Conservation (phyloP, 768 basidiomycete genomes). For the Amanita phalloides region DNA sequence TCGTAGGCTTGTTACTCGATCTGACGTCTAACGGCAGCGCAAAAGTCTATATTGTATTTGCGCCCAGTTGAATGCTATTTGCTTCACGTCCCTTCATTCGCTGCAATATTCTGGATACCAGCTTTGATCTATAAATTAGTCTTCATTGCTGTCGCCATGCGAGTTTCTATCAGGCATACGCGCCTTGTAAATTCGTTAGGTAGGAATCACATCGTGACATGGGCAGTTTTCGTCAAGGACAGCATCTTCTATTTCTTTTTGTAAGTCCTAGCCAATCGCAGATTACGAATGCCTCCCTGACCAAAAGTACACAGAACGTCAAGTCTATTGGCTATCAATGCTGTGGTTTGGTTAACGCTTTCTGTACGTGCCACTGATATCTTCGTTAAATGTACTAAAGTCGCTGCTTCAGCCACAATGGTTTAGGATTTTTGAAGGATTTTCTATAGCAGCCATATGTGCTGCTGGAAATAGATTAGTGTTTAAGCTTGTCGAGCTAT, state of each 20-base stretch:
- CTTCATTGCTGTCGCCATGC: conserved; percentile 12
- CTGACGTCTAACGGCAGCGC: background rate
- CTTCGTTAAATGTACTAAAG: background rate
- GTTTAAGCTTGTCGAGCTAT: conserved; percentile 17
- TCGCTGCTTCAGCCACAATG: conserved; percentile 11
- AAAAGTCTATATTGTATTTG: background rate
- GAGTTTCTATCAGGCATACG: conserved; percentile 10
- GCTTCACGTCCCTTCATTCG: conserved; percentile 6
- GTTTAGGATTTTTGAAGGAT: conserved; percentile 14
- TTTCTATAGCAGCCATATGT: conserved; percentile 14
- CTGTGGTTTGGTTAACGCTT: conserved; percentile 12
- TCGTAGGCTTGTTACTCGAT: background rate
- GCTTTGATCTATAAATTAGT: conserved; percentile 14
- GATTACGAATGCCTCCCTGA: background rate
- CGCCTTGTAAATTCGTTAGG: conserved; percentile 3
- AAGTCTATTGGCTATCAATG: conserved; percentile 11
- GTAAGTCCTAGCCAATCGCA: conserved; percentile 10
- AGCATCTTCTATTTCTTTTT: conserved; percentile 17
- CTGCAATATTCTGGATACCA: conserved; percentile 16
- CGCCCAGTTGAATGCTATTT: background rate
- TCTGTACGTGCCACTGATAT: conserved; percentile 9
- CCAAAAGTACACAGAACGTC: conserved; percentile 9
- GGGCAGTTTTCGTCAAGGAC: conserved; percentile 15
- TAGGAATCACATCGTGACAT: conserved; percentile 7
- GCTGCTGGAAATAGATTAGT: conserved; percentile 17